A percentile compares a stretch with the other conserved stretches of the same genome.
Conservation (phyloP, 1,284 basidiomycete species). For the Meripilus lineatus region DNA sequence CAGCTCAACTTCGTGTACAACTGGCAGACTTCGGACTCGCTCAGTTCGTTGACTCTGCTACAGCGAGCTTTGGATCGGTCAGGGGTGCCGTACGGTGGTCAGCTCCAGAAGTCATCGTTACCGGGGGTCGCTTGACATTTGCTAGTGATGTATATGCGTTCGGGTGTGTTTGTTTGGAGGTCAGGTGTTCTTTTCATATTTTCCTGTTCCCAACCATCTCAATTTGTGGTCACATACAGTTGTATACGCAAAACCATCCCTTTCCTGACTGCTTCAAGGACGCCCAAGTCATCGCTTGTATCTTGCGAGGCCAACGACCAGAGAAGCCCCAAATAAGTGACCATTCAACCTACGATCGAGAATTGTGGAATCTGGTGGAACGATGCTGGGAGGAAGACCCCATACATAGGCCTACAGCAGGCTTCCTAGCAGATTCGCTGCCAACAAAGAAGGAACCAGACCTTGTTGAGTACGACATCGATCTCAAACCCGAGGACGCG, state of each 20-base stretch:
- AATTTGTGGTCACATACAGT: slow-evolving; percentile 1
- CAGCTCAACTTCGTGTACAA: slow-evolving; percentile 4
- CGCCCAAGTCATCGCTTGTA: not conserved
- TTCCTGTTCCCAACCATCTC: not conserved
- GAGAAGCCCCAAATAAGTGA: not conserved
- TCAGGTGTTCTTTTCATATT: not conserved
- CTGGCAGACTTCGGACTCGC: slow-evolving; percentile 10
- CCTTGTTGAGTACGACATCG: no score
- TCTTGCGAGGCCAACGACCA: slow-evolving; percentile 1
- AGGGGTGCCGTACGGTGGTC: slow-evolving; percentile 6
- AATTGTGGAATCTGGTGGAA: slow-evolving; percentile 1
- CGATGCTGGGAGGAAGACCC: not conserved
- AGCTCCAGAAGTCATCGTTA: slow-evolving; percentile 8
- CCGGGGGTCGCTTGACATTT: not conserved
- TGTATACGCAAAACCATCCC: slow-evolving; percentile 2
- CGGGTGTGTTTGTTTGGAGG: slow-evolving; percentile 6
- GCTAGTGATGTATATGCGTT: slow-evolving; percentile 6
- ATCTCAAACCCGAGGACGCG: no score
- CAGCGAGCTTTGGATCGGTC: slow-evolving; percentile 2
- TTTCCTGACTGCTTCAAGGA: slow-evolving; percentile 4
- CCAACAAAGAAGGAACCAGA: no score
- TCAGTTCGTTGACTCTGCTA: not conserved
- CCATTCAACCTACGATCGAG: no score
- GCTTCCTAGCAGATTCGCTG: no score
- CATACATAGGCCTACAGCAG: not conserved